Evolutionary conservation across 176 grass and related monocot species (phyloP).

Genomic region (Lolium rigidum): DNA sequence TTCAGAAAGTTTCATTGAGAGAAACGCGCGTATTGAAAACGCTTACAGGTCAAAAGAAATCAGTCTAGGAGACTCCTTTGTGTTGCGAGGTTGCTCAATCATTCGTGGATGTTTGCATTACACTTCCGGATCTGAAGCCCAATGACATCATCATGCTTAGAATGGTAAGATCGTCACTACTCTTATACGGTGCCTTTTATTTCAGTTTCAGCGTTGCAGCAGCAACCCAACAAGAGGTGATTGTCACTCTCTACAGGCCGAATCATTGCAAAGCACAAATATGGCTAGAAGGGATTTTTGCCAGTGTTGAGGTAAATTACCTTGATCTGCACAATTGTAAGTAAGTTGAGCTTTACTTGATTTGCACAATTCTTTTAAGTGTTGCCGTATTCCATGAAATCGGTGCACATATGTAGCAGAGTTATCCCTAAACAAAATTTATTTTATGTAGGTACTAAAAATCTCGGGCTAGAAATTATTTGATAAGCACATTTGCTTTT

Average conservation of each 20-base stretch:
- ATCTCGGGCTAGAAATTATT: no score
- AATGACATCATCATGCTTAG: conserved; percentile 88
- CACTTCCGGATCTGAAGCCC: conserved; percentile 66
- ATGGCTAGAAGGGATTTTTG: conserved; percentile 77
- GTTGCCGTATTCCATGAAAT: no score
- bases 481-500: no score
- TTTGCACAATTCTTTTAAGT: neutral
- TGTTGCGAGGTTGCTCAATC: no score
- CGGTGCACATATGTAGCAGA: no score
- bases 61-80: no score
- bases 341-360: conserved; percentile 58
- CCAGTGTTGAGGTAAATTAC: conserved; percentile 90
- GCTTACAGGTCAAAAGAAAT: no score
- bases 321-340: conserved; percentile 54
- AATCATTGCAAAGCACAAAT: conserved; percentile 88
- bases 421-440: no score
- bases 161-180: conserved; percentile 58
- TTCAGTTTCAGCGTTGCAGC: conserved; percentile 46
- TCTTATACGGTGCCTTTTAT: neutral
- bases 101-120: no score
- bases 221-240: conserved; percentile 86
- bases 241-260: conserved; percentile 84
- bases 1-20: no score
- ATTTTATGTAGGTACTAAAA: no score
- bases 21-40: no score